Evolutionary conservation across 495 filamentous ascomycete species (phyloP).

Genomic region (Friedmanniomyces endolithicus): DNA sequence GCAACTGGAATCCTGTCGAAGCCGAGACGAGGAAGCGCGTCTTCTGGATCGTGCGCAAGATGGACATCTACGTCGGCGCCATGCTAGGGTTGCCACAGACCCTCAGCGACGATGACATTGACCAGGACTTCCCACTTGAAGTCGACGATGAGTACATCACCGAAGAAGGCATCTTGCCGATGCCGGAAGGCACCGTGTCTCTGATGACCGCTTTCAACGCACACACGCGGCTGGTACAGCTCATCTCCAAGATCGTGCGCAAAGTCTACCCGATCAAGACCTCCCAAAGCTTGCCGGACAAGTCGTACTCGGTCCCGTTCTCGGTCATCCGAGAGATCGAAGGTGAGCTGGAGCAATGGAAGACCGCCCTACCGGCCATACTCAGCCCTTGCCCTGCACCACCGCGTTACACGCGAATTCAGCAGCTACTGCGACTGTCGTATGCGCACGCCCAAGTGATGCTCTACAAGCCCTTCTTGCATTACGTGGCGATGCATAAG

Average conservation of each 20-base stretch:
- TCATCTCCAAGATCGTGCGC: constrained; percentile 74
- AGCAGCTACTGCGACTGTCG: constrained; percentile 74
- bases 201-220: constrained; percentile 73
- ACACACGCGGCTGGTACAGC: constrained; percentile 62
- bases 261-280: constrained; percentile 82
- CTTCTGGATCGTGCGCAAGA: constrained; percentile 83
- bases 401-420: constrained; percentile 63
- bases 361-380: constrained; percentile 59
- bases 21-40: constrained; percentile 69
- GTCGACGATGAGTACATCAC: constrained; percentile 92
- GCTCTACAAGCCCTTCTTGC: constrained; percentile 87
- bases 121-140: constrained; percentile 73
- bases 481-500: constrained; percentile 72
- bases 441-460: constrained; percentile 91
- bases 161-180: constrained; percentile 54
- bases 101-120: constrained; percentile 77
- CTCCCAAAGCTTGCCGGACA: constrained; percentile 31
- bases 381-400: constrained; percentile 68
- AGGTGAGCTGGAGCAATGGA: constrained; percentile 71
- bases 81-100: constrained; percentile 76
- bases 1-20: constrained; percentile 73
- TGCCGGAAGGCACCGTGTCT: constrained; percentile 62
- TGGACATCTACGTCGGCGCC: constrained; percentile 89
- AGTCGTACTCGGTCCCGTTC: constrained; percentile 77
- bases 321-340: constrained; percentile 85